phyloP scores from a whole-genome alignment of 2,329 filamentous ascomycete species.

The Aspergillus intermedius region DNA sequence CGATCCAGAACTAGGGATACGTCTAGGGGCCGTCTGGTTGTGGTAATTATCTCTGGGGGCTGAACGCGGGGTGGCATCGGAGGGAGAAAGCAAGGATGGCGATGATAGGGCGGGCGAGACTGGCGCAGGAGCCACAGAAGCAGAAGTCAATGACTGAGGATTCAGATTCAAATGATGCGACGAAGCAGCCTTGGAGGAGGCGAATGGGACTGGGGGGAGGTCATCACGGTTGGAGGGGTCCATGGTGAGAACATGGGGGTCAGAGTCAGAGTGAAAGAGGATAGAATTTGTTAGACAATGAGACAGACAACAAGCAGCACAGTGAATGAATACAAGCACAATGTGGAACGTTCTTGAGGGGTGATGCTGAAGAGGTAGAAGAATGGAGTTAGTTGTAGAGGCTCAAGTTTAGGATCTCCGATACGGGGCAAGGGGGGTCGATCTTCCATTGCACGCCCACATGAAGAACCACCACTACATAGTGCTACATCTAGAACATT shows the following conservation, averaged over 20 bases:
- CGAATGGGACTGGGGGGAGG: slow-evolving; percentile 13
- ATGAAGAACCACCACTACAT: too few relatives aligned
- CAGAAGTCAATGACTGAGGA: slow-evolving; percentile 20
- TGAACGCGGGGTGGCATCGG: slow-evolving; percentile 16
- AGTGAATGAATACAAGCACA: not conserved
- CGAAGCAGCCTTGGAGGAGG: slow-evolving; percentile 11
- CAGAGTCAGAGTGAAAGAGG: slow-evolving; percentile 11
- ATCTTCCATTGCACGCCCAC: too few relatives aligned
- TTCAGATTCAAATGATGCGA: slow-evolving; percentile 17
- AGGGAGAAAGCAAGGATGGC: slow-evolving; percentile 19
- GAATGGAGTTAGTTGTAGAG: not conserved
- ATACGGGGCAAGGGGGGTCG: slow-evolving; percentile 12
- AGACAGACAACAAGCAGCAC: not conserved
- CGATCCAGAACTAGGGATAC: slow-evolving; percentile 30
- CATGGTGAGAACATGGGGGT: slow-evolving; percentile 18
- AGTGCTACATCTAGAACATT: too few relatives aligned
- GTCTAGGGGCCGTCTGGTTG: slow-evolving; percentile 17
- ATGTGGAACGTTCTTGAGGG: too few relatives aligned
- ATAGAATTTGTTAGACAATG: not conserved
- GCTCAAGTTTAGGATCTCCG: slow-evolving; percentile 3
- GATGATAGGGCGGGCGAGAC: slow-evolving; percentile 19
- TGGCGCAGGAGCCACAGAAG: slow-evolving; percentile 18
- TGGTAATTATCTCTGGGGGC: slow-evolving; percentile 10
- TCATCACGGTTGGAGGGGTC: slow-evolving; percentile 24
- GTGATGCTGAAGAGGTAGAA: too few relatives aligned